Base-by-base conservation (phyloP, 306 rosid species). In the Notholithocarpus densiflorus region DNA sequence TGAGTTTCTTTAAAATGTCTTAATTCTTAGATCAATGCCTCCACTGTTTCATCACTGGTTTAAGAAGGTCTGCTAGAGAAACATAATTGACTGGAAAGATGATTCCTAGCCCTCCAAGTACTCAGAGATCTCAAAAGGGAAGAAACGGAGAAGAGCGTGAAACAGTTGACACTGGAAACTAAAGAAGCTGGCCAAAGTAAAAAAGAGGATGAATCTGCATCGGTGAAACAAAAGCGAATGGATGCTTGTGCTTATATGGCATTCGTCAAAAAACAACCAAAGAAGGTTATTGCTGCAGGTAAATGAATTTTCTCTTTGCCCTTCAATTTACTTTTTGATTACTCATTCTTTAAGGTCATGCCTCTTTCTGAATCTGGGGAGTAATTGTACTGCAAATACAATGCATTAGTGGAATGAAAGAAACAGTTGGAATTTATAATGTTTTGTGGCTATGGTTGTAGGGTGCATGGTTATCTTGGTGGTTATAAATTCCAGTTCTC, bases 61-160 rank as follows among this genome's bases (percentile, higher is more conserved):
- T 37, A 37, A 37, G 43, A 37, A 37, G 45, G 45, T 37, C 45
- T 37, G 45, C 45, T 37, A 37, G 10, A 7, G 45, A 37, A 37
- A 7, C 2, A 7, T 37, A 37, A 34, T 7, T 0, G 43, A 34
- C 43, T 34, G 43, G 43, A 34, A 34, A 34, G 43, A 34, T 34
- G 43, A 34, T 34, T 34, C 40, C 9, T 34, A 34, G 43, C 43
- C 43, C 9, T 34, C 43, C 9, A 34, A 6, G 40, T 34, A 34
- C 43, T 6, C 43, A 34, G 43, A 34, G 43, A 34, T 34, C 81
- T 45, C 34, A 84, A 71, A 61, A 81, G 72, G 81, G 89, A 71
- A 66, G 76, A 62, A 31, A 87, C 80, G 62, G 90, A 90, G 88
- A 89, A 87, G 87, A 83, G 79, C 74, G 84, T 85, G 70, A 69